phyloP scores from a whole-genome alignment of 768 basidiomycete species.

The Termitomyces sp. region DNA sequence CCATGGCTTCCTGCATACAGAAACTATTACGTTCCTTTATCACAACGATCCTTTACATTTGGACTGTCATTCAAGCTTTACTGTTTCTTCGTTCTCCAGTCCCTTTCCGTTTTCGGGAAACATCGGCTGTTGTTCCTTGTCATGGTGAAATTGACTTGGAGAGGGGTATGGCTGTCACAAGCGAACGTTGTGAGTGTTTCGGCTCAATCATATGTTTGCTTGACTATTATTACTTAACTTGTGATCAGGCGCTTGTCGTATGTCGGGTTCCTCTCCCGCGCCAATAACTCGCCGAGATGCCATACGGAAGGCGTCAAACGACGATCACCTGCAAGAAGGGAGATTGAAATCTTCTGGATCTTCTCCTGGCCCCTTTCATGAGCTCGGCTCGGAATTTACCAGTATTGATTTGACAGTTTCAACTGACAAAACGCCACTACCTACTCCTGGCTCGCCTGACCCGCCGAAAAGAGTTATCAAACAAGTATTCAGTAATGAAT shows the following conservation, averaged over 20 bases:
- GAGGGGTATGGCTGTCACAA: slow-evolving; percentile 1
- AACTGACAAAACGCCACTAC: background rate
- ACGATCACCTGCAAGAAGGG: background rate
- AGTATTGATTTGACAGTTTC: slow-evolving; percentile 8
- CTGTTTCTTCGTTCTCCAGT: slow-evolving; percentile 10
- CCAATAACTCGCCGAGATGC: background rate
- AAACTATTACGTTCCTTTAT: slow-evolving; percentile 12
- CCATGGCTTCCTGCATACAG: slow-evolving; percentile 12
- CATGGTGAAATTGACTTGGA: slow-evolving; percentile 9
- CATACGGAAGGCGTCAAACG: background rate
- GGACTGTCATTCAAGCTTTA: slow-evolving; percentile 15
- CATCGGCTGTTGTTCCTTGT: slow-evolving; percentile 9
- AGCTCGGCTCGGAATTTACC: background rate
- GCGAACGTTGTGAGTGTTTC: background rate
- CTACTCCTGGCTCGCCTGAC: background rate
- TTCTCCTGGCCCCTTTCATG: background rate
- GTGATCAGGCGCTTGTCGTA: background rate
- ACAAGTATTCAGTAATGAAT: background rate
- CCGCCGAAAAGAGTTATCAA: background rate
- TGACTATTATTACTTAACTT: background rate
- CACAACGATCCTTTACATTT: slow-evolving; percentile 16
- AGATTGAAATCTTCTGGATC: background rate
- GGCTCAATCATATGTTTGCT: background rate
- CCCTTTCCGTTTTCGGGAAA: slow-evolving; percentile 9
- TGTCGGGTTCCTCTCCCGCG: background rate